Evolutionary conservation across 2,329 filamentous ascomycete species (phyloP), one percentile per base, ranked within the genome.

Genomic region (Lecanoromycetidae sp.): DNA sequence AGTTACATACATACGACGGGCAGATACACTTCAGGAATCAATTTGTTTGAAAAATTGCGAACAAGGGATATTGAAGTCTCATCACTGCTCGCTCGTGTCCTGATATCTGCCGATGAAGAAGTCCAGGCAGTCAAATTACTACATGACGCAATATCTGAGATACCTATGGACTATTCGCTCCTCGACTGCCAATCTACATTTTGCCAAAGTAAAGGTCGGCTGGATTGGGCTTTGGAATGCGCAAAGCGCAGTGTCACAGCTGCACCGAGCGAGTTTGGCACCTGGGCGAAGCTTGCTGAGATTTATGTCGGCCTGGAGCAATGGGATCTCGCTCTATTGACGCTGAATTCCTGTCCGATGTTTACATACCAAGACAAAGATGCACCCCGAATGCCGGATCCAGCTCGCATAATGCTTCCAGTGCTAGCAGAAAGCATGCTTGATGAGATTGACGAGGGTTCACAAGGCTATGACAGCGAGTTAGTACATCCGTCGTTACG

Each of bases 311-410:
- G 82, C 41, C 78, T 94, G 66, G 91, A 98, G 62, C 86, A 94
- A 61, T 98, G 91, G 87, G 91, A 96, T 60, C 79, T 96, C 56
- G 91, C 91, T 0, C 75, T 98, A 20, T 80, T 94, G 4, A 96
- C 91, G 3, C 74, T 98, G 44, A 98, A 98, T 67, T 98, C 91
- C 15, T 98, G 91, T 64, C 91, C 91, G 7, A 98, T 98, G 91
- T 98, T 98, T 65, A 98, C 91, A 5, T 96, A 98, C 64, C 91
- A 96, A 65, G 91, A 98, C 66, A 96, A 95, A 65, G 91, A 98
- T 62, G 83, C 87, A 5, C 91, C 91, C 3, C 69, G 91, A 50
- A 90, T 96, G 83, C 91, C 91, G 1, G 87, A 94, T 60, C 88
- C 91, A 0, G 82, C 84, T 57, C 84, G 87, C 47, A 84, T 96